Conservation (phyloP, 306 rosid species). For the Pterocarpus santalinus region DNA sequence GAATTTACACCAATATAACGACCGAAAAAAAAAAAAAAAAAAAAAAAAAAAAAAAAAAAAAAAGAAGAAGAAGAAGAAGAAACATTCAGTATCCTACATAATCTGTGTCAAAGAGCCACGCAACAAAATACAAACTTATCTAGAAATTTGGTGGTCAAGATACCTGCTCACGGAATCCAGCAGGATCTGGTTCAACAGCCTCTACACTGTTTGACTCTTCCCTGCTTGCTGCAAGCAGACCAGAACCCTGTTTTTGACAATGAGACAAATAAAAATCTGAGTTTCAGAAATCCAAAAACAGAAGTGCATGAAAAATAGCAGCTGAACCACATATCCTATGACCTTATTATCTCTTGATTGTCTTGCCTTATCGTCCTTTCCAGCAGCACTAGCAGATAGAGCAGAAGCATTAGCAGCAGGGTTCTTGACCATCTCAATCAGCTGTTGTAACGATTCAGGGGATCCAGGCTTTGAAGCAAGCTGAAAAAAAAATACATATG, state of each 20-base stretch:
- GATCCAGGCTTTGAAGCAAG: conserved; percentile 91
- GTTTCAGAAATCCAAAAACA: not conserved
- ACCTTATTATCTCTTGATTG: conserved; percentile 88
- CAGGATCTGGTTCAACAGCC: conserved; percentile 82
- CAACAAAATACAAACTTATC: conserved; percentile 28
- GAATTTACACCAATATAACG: not conserved
- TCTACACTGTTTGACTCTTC: conserved; percentile 73
- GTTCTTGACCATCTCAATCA: conserved; percentile 87
- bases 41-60: not conserved
- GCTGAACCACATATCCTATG: conserved; percentile 39
- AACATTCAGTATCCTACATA: not conserved
- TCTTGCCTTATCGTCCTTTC: conserved; percentile 88
- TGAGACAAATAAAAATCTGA: not conserved
- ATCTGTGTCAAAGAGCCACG: not conserved
- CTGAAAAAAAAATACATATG: conserved; percentile 57
- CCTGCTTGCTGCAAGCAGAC: conserved; percentile 58
- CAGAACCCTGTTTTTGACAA: conserved; percentile 62
- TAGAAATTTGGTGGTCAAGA: conserved; percentile 27
- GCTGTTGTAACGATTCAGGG: conserved; percentile 85
- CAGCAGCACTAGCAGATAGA: conserved; percentile 64
- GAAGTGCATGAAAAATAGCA: not conserved
- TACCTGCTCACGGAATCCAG: conserved; percentile 97
- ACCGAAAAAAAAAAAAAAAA: not conserved
- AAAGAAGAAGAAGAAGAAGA: not conserved
- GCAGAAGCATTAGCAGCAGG: conserved; percentile 64